Conservation (phyloP, 2,329 filamentous ascomycete genomes). For the Bisporella sp. region DNA sequence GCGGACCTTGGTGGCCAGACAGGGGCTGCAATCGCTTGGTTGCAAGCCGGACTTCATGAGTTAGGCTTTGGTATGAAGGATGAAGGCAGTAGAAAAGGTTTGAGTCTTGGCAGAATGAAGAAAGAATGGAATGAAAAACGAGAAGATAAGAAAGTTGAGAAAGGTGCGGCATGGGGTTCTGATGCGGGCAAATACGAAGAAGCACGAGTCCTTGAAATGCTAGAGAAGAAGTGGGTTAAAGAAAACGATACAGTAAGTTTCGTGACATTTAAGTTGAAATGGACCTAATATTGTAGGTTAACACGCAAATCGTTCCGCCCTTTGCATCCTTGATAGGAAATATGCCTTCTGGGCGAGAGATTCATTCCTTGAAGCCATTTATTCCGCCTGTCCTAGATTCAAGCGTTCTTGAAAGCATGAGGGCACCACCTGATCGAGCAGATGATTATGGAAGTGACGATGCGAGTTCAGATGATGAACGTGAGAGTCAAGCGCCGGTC, state of each 20-base stretch:
- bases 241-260: slow-evolving; percentile 79
- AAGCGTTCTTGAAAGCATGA: slow-evolving; percentile 56
- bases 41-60: slow-evolving; percentile 69
- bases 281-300: slow-evolving; percentile 47
- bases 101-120: slow-evolving; percentile 57
- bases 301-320: slow-evolving; percentile 70
- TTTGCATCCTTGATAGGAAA: slow-evolving; percentile 64
- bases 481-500: slow-evolving; percentile 24
- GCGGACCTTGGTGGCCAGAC: slow-evolving; percentile 76
- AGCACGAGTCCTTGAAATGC: slow-evolving; percentile 74
- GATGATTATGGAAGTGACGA: slow-evolving; percentile 35
- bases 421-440: slow-evolving; percentile 40
- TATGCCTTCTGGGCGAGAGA: slow-evolving; percentile 84
- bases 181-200: slow-evolving; percentile 86
- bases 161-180: slow-evolving; percentile 64
- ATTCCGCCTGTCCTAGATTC: slow-evolving; percentile 57
- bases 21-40: slow-evolving; percentile 81
- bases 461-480: slow-evolving; percentile 35
- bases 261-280: neutral
- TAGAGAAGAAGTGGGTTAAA: slow-evolving; percentile 84
- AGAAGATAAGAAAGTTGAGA: slow-evolving; percentile 75
- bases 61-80: slow-evolving; percentile 53
- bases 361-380: slow-evolving; percentile 66
- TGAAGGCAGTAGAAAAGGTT: slow-evolving; percentile 41
- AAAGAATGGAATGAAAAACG: slow-evolving; percentile 70